Evolutionary conservation across 2,329 filamentous ascomycete species (phyloP).

Genomic region (Monosporascus sp.): DNA sequence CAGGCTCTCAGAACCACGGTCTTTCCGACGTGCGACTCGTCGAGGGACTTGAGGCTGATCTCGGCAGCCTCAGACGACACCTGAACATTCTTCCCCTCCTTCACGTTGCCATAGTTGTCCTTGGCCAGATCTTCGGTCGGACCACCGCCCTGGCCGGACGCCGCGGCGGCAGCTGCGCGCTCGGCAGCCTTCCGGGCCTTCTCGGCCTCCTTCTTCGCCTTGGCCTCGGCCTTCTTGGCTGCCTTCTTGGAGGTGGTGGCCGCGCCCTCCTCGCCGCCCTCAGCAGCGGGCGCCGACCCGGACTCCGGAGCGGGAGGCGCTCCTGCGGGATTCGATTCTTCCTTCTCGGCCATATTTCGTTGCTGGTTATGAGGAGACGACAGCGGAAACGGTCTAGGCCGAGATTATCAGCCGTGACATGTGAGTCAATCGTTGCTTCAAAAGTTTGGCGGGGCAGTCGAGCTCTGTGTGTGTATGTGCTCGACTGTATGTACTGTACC

Average conservation of each 20-base stretch:
- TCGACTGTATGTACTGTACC: not conserved
- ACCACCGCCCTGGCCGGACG: slow-evolving; percentile 52
- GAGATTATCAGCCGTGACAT: not conserved
- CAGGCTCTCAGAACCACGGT: slow-evolving; percentile 72
- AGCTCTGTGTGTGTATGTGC: not conserved
- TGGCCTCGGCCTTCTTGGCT: slow-evolving; percentile 76
- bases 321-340: not conserved
- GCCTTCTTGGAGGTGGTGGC: slow-evolving; percentile 63
- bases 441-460: not conserved
- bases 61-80: slow-evolving; percentile 11
- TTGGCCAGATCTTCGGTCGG: slow-evolving; percentile 62
- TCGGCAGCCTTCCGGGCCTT: slow-evolving; percentile 71
- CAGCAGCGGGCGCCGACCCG: not conserved
- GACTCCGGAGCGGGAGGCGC: not conserved
- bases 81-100: slow-evolving; percentile 52
- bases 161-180: slow-evolving; percentile 66
- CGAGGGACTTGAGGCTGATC: slow-evolving; percentile 49
- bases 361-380: not conserved
- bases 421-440: not conserved
- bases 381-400: not conserved
- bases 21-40: slow-evolving; percentile 61
- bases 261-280: not conserved
- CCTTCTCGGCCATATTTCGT: not conserved
- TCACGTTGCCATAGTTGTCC: slow-evolving; percentile 74
- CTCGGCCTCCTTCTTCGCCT: slow-evolving; percentile 82